Percentiles rank a stretch among this genome's conserved stretches.
Evolutionary conservation across 495 filamentous ascomycete genomes (phyloP).

Genomic region (Penicillium maclennaniae): DNA sequence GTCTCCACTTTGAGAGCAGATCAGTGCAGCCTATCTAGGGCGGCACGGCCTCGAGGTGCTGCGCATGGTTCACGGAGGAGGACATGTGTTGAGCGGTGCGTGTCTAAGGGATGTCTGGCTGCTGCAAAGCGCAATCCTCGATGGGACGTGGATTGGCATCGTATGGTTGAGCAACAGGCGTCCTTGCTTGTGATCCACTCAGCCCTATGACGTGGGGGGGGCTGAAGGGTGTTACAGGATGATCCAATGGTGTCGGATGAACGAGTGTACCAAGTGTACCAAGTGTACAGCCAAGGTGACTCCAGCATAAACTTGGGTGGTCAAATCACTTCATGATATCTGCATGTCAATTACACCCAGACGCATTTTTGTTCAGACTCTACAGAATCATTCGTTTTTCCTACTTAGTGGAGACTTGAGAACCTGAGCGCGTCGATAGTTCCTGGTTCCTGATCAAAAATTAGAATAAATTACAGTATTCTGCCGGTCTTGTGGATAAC

Average conservation of each 20-base stretch:
- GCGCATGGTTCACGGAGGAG: background rate
- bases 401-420: background rate
- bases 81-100: background rate
- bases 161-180: background rate
- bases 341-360: too few species aligned
- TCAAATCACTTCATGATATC: background rate
- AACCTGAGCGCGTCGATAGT: background rate
- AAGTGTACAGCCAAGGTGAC: background rate
- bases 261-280: background rate
- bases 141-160: background rate
- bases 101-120: background rate
- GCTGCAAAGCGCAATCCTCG: background rate
- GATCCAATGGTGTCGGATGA: background rate
- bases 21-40: background rate
- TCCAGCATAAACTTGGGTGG: background rate
- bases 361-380: too few species aligned
- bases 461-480: background rate
- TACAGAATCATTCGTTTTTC: background rate
- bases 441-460: background rate
- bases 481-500: background rate
- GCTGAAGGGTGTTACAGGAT: background rate
- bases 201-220: constrained; percentile 27
- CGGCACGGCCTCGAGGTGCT: background rate
- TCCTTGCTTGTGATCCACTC: constrained; percentile 8
- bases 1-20: background rate